Conservation (phyloP, 1,284 basidiomycete species). For the Veloporphyrellus conicus region DNA sequence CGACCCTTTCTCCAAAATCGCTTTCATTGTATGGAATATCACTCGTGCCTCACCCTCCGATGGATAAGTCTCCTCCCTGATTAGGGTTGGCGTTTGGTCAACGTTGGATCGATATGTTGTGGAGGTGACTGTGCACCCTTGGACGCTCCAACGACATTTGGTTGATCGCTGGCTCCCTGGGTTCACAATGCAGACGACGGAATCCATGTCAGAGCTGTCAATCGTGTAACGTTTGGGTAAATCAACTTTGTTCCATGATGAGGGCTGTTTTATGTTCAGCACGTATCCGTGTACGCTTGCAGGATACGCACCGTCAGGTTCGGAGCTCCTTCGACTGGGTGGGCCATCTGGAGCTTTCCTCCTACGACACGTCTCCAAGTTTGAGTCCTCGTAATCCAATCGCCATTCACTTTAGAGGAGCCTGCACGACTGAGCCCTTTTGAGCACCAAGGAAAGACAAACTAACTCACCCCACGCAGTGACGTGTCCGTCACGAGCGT, state of each 20-base stretch:
- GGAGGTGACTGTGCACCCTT: background rate
- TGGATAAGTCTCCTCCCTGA: background rate
- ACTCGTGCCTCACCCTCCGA: background rate
- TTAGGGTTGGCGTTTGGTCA: background rate
- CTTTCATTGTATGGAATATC: background rate
- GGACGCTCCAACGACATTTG: background rate
- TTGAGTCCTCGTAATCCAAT: background rate
- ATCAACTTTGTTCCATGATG: background rate
- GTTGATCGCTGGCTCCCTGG: background rate
- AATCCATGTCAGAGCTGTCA: background rate
- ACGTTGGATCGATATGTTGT: background rate
- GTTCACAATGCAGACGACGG: background rate
- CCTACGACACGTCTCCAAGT: background rate
- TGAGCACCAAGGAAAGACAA: background rate
- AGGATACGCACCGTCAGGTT: background rate
- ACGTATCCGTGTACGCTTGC: background rate
- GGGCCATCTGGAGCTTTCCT: background rate
- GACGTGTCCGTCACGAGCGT: background rate
- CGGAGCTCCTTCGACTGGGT: background rate
- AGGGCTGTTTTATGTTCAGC: background rate
- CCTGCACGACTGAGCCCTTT: background rate
- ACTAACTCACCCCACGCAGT: background rate
- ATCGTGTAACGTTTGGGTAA: background rate
- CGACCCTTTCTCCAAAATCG: background rate
- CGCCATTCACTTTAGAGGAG: background rate